Conservation (phyloP, 176 grass and related monocot genomes). For the Carex kokanica region DNA sequence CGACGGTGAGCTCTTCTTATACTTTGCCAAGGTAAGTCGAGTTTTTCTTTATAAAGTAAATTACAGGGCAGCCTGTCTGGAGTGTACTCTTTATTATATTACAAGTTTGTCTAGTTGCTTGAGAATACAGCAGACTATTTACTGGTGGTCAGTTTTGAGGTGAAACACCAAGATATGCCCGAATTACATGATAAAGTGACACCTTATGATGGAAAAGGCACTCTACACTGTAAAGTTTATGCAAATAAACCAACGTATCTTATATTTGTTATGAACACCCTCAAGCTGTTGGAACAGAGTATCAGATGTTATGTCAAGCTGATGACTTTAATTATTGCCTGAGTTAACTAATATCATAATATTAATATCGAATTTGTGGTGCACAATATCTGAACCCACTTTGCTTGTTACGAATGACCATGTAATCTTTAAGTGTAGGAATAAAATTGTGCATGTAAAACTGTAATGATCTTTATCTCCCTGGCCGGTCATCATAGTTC, state of each 20-base stretch:
- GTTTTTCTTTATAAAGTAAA: background rate
- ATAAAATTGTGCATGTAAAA: background rate
- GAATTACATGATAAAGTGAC: background rate
- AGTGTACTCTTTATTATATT: background rate
- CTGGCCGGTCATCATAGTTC: background rate
- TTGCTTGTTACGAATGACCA: background rate
- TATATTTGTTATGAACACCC: background rate
- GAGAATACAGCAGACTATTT: background rate
- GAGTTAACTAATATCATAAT: background rate
- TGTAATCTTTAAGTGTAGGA: background rate
- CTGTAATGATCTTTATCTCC: background rate
- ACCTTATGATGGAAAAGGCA: background rate
- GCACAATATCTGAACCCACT: background rate
- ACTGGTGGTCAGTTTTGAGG: background rate
- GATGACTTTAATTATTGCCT: background rate
- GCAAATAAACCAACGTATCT: background rate
- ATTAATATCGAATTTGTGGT: background rate
- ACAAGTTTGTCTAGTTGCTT: constrained; percentile 2
- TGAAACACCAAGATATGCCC: background rate
- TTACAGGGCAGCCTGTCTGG: background rate
- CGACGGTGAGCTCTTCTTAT: constrained; percentile 28
- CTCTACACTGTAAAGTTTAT: background rate
- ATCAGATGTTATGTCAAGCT: background rate
- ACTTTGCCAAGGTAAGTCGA: constrained; percentile 25
- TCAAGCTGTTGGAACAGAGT: background rate